Evolutionary conservation across 345 rosid species (phyloP).

Genomic region (Raphanus sativus): DNA sequence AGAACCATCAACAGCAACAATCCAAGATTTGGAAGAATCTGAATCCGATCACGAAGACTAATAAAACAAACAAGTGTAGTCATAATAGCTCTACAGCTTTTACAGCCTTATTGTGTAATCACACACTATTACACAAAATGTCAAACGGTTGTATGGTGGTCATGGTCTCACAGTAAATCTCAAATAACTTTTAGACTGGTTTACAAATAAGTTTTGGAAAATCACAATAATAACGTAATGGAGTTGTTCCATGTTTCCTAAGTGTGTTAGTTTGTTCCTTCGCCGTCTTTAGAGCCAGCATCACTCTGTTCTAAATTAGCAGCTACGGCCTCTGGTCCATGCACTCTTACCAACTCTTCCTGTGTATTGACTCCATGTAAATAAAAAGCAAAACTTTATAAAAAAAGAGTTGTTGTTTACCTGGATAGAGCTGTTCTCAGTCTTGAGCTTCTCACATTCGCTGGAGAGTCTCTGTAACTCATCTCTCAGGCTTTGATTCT

Average conservation of each 20-base stretch:
- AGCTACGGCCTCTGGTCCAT: slow-evolving; percentile 77
- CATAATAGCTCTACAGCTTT: slow-evolving; percentile 22
- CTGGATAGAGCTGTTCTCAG: slow-evolving; percentile 84
- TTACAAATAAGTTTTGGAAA: slow-evolving; percentile 20
- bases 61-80: slow-evolving; percentile 31
- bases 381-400: neutral
- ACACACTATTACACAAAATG: slow-evolving; percentile 18
- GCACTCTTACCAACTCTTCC: slow-evolving; percentile 71
- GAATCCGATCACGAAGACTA: neutral
- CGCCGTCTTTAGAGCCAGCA: slow-evolving; percentile 41
- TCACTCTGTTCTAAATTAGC: slow-evolving; percentile 61
- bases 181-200: slow-evolving; percentile 29
- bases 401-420: slow-evolving; percentile 27
- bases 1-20: slow-evolving; percentile 17
- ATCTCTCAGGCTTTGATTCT: slow-evolving; percentile 67
- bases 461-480: slow-evolving; percentile 81
- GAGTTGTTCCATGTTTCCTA: slow-evolving; percentile 19
- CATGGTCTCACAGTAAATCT: slow-evolving; percentile 3
- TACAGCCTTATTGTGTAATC: slow-evolving; percentile 23
- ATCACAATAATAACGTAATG: slow-evolving; percentile 20
- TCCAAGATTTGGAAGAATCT: slow-evolving; percentile 42
- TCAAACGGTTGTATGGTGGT: slow-evolving; percentile 32
- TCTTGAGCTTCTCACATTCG: slow-evolving; percentile 83
- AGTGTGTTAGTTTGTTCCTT: slow-evolving; percentile 44
- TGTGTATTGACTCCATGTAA: slow-evolving; percentile 36